Percentiles rank a stretch among this genome's conserved stretches.
These are phyloP conservation scores for Suillus subaureus DNA, from an alignment of 768 basidiomycete genomes.

Conservation along the genomic window DNA sequence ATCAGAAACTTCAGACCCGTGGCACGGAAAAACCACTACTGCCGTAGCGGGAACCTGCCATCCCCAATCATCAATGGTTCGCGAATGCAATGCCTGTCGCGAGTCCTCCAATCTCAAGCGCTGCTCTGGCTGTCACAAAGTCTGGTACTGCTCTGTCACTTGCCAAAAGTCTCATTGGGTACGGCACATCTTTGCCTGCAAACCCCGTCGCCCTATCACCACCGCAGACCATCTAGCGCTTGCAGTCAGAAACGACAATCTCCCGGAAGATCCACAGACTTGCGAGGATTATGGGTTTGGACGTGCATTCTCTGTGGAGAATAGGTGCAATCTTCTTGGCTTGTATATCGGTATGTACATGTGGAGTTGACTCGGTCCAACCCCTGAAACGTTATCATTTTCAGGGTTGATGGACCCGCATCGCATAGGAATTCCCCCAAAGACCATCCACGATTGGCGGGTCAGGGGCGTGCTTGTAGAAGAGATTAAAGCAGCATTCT, in stretches of 20 bases:
- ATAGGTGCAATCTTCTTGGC: slow-evolving; percentile 29
- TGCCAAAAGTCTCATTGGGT: background rate
- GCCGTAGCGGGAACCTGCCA: too few species aligned
- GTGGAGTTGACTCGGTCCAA: background rate
- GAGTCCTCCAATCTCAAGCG: background rate
- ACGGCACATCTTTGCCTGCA: background rate
- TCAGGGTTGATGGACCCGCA: slow-evolving; percentile 26
- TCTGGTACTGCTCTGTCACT: background rate
- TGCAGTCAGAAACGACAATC: slow-evolving; percentile 21
- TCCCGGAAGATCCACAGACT: slow-evolving; percentile 33
- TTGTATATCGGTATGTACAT: slow-evolving; percentile 26
- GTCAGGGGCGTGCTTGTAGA: slow-evolving; percentile 33
- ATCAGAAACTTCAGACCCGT: too few species aligned
- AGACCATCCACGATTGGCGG: slow-evolving; percentile 36
- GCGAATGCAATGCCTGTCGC: too few species aligned
- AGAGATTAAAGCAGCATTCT: slow-evolving; percentile 35
- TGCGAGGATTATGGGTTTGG: slow-evolving; percentile 39
- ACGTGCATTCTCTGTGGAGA: slow-evolving; percentile 18
- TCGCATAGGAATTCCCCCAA: slow-evolving; percentile 21
- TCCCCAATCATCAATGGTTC: too few species aligned
- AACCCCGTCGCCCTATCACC: background rate
- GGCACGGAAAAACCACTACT: too few species aligned
- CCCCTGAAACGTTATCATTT: too few species aligned
- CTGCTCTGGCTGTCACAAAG: background rate
- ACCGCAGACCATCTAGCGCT: slow-evolving; percentile 26